Base-by-base conservation (phyloP, 768 basidiomycete genomes). In the Naganishia vaughanmartiniae region DNA sequence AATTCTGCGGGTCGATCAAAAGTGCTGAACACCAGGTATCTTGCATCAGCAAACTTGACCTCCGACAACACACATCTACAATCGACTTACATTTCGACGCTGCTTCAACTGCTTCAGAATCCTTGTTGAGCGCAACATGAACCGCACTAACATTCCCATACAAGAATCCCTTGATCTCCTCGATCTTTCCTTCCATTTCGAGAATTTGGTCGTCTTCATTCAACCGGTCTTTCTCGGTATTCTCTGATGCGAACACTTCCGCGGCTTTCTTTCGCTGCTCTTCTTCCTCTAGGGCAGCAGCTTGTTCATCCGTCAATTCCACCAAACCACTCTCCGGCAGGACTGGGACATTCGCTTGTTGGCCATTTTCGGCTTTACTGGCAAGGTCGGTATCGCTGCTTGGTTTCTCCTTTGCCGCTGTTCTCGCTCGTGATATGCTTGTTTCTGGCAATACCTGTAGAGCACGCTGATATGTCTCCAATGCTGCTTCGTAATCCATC, bases 271-370 rank as follows among this genome's bases (percentile, higher is more conserved):
- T 42, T 15, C 60, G 60, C 26, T 21, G 21, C 28, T 63, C 60
- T 17, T 63, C 60, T 42, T 30, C 42, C 33, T 63, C 60, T 21
- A 63, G 21, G 2, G 39, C 39, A 36, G 60, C 60, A n/a, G 60
- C 60, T 63, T 63, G 60, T 28, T 63, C 60, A 63, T 63, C 60
- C 42, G 60, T 63, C 60, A 63, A 63, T 63, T 63, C 60, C 21
- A 63, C 60, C 39, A 63, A 14, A 1, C 60, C 60, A 45, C 60
- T 63, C 30, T 42, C 24, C 39, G 42, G 24, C 42, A 63, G 12
- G n/a, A 17, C 17, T 21, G 60, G 60, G 7, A 63, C 24, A 10
- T 63, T 34, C 0, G 19, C 60, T 21, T 28, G 7, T 26, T 30
- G 4, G 0, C 30, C 9, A 34, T 17, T 42, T 26, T 26, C 39